Base-by-base conservation (phyloP, 1,284 basidiomycete species). In the Ganoderma sinense region DNA sequence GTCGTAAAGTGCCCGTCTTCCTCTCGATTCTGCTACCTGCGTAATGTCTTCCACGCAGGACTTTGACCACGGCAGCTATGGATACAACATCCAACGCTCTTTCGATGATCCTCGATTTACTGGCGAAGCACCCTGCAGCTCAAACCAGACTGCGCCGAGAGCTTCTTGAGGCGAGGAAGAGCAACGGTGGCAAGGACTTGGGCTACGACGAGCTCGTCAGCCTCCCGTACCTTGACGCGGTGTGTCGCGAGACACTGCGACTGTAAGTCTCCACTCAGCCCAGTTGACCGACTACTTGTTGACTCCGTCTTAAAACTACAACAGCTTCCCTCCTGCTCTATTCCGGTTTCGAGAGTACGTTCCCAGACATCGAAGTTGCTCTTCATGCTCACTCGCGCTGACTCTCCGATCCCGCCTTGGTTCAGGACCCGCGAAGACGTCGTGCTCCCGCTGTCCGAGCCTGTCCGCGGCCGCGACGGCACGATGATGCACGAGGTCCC, bases 211-310 rank as follows among this genome's bases (percentile, higher is more conserved):
- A 76, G 14, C 71, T 86, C 11, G 80, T 77, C 63, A 72, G 71
- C 0, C 76, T 86, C 5, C 83, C 84, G 1, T 82, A 80, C 74
- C 78, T 87, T 1, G 85, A 87, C 70, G 83, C 85, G 1, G 82
- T 86, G 2, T 76, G 84, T 8, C 84, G 84, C 64, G 86, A 87
- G 72, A 45, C 51, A 16, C 29, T 65, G 23, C 36, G 64, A 11
- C n/a, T 65, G 64, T 65, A 16, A n/a, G 64, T 65, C 13, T 7
- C 2, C 11, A 8, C 6, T 31, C 20, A 2, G 6, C 26, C 31
- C 16, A 31, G 8, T 55, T 18, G 14, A 10, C 6, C 14, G 60
- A 29, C 0, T 2, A 7, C 0, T 26, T 41, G 26, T 29, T 63
- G 18, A 63, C 16, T 8, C 0, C 13, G 18, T 7, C 18, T 10